phyloP scores from a whole-genome alignment of 1,139 yeast species.

The Scheffersomyces segobiensis region DNA sequence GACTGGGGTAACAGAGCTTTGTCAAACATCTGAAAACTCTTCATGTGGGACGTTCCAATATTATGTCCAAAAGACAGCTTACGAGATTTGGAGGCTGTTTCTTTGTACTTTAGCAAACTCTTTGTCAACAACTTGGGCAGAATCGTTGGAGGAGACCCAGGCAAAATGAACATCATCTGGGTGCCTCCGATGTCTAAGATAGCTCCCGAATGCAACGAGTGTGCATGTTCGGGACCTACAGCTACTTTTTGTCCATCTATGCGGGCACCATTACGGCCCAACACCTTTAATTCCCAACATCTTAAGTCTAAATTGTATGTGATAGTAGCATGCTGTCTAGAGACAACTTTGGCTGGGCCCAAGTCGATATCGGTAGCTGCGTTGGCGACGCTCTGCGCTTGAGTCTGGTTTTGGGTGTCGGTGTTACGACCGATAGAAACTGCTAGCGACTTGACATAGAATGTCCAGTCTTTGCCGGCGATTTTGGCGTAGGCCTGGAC shows the following conservation, averaged over 20 bases:
- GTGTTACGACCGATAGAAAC: conserved; percentile 87
- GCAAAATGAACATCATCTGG: conserved; percentile 97
- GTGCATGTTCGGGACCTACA: conserved; percentile 44
- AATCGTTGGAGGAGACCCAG: conserved; percentile 80
- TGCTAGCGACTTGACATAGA: conserved; percentile 78
- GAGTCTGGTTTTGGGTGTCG: conserved; percentile 36
- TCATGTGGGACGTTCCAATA: conserved; percentile 15
- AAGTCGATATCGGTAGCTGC: conserved; percentile 76
- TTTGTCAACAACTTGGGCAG: conserved; percentile 51
- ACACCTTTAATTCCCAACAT: conserved; percentile 80
- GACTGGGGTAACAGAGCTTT: conserved; percentile 40
- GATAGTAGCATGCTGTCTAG: conserved; percentile 85
- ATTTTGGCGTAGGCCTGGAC: conserved; percentile 96
- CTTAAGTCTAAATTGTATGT: conserved; percentile 72
- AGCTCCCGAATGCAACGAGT: conserved; percentile 77
- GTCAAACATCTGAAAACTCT: conserved; percentile 58
- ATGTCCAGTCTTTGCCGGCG: conserved; percentile 94
- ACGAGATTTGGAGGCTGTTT: conserved; percentile 15
- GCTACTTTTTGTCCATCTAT: conserved; percentile 69
- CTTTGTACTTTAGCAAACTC: conserved; percentile 36
- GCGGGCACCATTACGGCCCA: conserved; percentile 92
- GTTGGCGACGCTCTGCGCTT: conserved; percentile 11
- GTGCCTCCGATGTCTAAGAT: conserved; percentile 94
- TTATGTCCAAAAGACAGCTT: conserved; percentile 8
- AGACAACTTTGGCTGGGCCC: conserved; percentile 95